phyloP scores from a whole-genome alignment of 2,329 filamentous ascomycete genomes.

The Clathrospora elynae region DNA sequence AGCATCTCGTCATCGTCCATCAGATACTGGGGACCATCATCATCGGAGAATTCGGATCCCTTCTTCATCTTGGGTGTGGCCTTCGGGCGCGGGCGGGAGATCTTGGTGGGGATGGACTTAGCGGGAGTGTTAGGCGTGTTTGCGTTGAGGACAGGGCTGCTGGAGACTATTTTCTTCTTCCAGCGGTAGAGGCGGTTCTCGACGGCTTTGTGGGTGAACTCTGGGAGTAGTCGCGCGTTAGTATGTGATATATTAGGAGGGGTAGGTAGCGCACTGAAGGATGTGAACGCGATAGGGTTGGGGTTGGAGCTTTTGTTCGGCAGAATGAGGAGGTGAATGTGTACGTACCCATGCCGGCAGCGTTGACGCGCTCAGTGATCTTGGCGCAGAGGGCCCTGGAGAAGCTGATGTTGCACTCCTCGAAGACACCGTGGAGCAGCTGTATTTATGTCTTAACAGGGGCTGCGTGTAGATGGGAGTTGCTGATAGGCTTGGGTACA shows the following conservation, averaged over 20 bases:
- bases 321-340: too few relatives aligned
- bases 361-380: slow-evolving; percentile 15
- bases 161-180: slow-evolving; percentile 21
- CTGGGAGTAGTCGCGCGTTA: slow-evolving; percentile 5
- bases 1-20: slow-evolving; percentile 1
- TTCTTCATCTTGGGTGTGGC: slow-evolving; percentile 1
- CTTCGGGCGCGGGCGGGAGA: slow-evolving; percentile 1
- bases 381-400: slow-evolving; percentile 18
- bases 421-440: slow-evolving; percentile 29
- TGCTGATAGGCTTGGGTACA: neutral
- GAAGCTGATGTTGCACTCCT: slow-evolving; percentile 16
- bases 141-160: neutral
- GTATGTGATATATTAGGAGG: neutral
- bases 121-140: neutral
- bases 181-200: slow-evolving; percentile 28
- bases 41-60: neutral
- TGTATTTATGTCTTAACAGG: slow-evolving; percentile 14
- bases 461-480: neutral
- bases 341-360: slow-evolving; percentile 13
- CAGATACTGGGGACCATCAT: neutral
- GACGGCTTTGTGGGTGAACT: slow-evolving; percentile 37
- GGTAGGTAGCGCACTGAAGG: neutral
- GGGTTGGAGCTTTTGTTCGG: neutral
- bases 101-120: slow-evolving; percentile 5
- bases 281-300: too few relatives aligned